Percentiles rank a stretch among this genome's conserved stretches.
These are phyloP conservation scores for Lactifluus piperatus DNA, from an alignment of 768 basidiomycete genomes.

Conservation along the genomic window DNA sequence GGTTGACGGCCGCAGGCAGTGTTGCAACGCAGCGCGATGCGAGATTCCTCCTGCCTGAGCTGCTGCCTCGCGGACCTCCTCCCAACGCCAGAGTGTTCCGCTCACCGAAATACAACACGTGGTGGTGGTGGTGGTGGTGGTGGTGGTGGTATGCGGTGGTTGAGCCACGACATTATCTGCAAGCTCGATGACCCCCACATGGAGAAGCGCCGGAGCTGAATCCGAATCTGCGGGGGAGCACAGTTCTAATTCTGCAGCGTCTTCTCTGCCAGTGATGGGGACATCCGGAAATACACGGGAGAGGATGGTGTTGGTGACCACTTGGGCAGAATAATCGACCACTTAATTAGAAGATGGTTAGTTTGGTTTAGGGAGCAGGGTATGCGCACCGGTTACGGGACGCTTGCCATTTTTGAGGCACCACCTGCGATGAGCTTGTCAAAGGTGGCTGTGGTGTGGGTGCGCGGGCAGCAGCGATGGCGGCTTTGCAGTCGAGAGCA, in stretches of 20 bases:
- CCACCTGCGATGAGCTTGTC: slow-evolving; percentile 77
- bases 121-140: no score
- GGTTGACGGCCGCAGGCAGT: no score
- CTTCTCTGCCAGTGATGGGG: slow-evolving; percentile 91
- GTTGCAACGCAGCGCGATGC: no score
- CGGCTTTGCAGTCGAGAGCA: slow-evolving; percentile 67
- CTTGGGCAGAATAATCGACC: slow-evolving; percentile 90
- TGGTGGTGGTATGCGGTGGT: no score
- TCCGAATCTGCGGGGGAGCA: no score
- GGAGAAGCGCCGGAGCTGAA: no score
- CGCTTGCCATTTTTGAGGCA: slow-evolving; percentile 83
- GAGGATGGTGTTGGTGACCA: slow-evolving; percentile 80
- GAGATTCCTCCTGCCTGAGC: no score
- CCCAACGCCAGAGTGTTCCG: no score
- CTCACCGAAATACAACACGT: no score
- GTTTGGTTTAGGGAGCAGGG: no score
- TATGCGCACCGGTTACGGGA: slow-evolving; percentile 52
- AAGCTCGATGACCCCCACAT: slow-evolving; percentile 65
- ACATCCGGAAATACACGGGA: slow-evolving; percentile 71
- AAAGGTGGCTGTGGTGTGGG: slow-evolving; percentile 79
- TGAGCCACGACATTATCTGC: slow-evolving; percentile 70
- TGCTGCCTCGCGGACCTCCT: no score
- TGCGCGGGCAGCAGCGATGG: slow-evolving; percentile 79
- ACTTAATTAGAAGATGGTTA: slow-evolving; percentile 38
- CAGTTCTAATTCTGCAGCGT: slow-evolving; percentile 61